Evolutionary conservation across 768 basidiomycete species (phyloP).

Genomic region (Cystofilobasidium macerans): DNA sequence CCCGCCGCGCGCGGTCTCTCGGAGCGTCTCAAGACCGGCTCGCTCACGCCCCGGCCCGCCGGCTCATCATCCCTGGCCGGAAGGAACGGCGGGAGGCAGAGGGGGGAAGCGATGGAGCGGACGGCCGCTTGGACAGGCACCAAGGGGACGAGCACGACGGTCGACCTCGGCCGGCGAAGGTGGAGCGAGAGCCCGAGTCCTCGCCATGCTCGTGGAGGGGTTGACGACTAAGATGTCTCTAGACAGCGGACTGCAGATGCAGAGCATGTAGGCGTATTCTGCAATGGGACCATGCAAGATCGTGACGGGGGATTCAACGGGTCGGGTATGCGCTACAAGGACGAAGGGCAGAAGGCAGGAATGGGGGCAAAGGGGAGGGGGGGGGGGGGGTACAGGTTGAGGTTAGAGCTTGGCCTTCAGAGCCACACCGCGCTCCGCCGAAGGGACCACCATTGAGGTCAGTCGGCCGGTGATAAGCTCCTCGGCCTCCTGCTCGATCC

Average conservation of each 20-base stretch:
- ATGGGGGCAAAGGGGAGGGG: no score
- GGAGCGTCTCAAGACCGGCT: neutral
- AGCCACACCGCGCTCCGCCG: no score
- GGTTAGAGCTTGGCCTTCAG: no score
- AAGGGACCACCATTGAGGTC: neutral
- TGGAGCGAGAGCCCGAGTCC: conserved; percentile 27
- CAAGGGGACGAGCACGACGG: conserved; percentile 9
- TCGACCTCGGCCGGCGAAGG: conserved; percentile 20
- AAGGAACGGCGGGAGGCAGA: conserved; percentile 17
- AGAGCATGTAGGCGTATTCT: no score
- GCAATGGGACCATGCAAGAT: no score
- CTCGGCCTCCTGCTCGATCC: conserved; percentile 66
- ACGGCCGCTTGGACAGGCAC: conserved; percentile 16
- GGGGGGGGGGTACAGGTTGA: no score
- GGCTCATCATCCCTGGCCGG: neutral
- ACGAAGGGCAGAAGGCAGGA: no score
- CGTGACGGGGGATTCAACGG: no score
- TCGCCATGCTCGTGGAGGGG: no score
- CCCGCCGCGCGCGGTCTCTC: conserved; percentile 28
- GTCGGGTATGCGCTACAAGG: no score
- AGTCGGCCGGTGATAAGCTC: conserved; percentile 46
- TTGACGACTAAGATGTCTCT: no score
- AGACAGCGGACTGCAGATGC: no score
- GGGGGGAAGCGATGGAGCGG: conserved; percentile 22
- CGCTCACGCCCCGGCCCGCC: neutral